Conservation (phyloP, 306 rosid genomes). For the Vigna reflexopilosa region DNA sequence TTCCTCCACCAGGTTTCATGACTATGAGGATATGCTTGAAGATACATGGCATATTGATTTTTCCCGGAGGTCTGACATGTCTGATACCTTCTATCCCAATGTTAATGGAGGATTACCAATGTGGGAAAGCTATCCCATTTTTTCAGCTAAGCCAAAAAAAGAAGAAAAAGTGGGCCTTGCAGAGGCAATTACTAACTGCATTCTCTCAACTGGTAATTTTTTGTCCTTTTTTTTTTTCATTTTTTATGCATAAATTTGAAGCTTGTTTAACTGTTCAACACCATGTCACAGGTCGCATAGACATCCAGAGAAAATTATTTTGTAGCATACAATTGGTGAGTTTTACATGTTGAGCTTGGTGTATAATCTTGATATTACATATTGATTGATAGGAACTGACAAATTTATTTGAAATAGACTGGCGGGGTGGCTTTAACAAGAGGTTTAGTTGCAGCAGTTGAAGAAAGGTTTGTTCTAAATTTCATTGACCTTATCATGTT, state of each 20-base stretch:
- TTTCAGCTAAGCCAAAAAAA: slow-evolving; percentile 77
- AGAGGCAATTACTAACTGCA: slow-evolving; percentile 88
- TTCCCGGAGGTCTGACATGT: slow-evolving; percentile 78
- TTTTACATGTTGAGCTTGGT: slow-evolving; percentile 41
- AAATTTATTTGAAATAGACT: slow-evolving; percentile 58
- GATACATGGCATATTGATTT: slow-evolving; percentile 88
- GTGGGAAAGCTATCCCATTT: slow-evolving; percentile 92
- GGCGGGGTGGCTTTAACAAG: slow-evolving; percentile 92
- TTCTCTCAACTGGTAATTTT: slow-evolving; percentile 81
- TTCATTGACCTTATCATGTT: slow-evolving; percentile 24
- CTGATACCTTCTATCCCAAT: slow-evolving; percentile 73
- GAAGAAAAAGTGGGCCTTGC: slow-evolving; percentile 96
- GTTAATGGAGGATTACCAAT: slow-evolving; percentile 71
- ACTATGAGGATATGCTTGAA: slow-evolving; percentile 93
- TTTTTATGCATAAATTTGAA: slow-evolving; percentile 38
- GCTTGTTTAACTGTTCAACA: slow-evolving; percentile 41
- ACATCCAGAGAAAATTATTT: slow-evolving; percentile 92
- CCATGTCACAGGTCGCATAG: slow-evolving; percentile 81
- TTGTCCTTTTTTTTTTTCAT: slow-evolving; percentile 36
- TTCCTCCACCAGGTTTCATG: slow-evolving; percentile 69
- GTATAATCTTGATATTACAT: slow-evolving; percentile 37
- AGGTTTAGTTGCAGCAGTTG: slow-evolving; percentile 86
- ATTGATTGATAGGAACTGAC: slow-evolving; percentile 45
- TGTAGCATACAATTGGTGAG: slow-evolving; percentile 97
- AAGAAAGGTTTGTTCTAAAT: slow-evolving; percentile 80